These are phyloP conservation scores for Tilletiaria anomala DNA, from an alignment of 1,284 basidiomycete genomes.

Conservation along the genomic window DNA sequence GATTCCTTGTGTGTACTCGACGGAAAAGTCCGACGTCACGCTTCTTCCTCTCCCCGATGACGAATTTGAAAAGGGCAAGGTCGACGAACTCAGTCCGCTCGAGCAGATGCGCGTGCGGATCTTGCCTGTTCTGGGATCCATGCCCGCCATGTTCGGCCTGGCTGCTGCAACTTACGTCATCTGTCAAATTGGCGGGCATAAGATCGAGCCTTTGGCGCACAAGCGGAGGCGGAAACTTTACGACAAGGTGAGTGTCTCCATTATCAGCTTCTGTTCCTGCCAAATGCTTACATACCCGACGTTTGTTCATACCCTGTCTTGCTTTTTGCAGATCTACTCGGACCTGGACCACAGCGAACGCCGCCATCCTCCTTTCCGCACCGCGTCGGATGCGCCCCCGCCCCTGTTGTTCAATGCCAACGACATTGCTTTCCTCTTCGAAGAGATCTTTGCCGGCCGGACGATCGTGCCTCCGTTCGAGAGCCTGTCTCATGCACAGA, in stretches of 20 bases:
- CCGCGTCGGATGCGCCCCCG: not conserved
- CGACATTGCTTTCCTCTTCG: conserved; percentile 31
- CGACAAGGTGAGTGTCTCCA: conserved; percentile 14
- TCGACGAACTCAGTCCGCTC: conserved; percentile 78
- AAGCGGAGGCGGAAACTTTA: conserved; percentile 29
- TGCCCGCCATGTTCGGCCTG: conserved; percentile 38
- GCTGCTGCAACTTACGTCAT: conserved; percentile 34
- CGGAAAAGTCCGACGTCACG: conserved; percentile 68
- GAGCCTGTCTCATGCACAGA: conserved; percentile 10
- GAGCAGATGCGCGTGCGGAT: conserved; percentile 88
- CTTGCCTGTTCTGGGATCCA: conserved; percentile 55
- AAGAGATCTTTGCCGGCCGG: conserved; percentile 30
- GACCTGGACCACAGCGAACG: conserved; percentile 13
- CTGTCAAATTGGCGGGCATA: conserved; percentile 29
- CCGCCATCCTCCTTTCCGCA: conserved; percentile 5
- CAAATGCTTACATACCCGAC: not conserved
- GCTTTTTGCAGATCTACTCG: not conserved
- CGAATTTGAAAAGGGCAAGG: conserved; percentile 75
- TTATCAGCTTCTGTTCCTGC: not conserved
- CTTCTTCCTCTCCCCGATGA: conserved; percentile 75
- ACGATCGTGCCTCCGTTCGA: conserved; percentile 30
- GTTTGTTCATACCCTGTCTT: not conserved
- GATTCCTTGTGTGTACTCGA: conserved; percentile 62
- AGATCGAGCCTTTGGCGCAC: conserved; percentile 29
- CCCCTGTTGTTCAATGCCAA: conserved; percentile 30